Percentiles rank a stretch among this genome's conserved stretches.
Evolutionary conservation across 2,329 filamentous ascomycete species (phyloP).

Genomic region (Mycogone perniciosa): DNA sequence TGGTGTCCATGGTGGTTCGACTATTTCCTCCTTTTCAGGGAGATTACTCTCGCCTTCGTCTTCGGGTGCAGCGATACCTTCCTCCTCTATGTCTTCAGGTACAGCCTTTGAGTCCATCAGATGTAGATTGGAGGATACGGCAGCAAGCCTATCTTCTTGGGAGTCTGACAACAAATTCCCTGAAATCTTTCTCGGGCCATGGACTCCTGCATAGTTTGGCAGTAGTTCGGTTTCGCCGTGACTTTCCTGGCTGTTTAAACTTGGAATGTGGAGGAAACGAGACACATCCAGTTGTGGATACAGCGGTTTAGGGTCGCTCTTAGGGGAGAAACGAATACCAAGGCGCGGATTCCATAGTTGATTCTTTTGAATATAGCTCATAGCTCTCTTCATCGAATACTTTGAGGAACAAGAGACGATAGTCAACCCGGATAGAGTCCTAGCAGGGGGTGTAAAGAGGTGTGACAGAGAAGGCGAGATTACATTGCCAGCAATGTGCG

Average conservation of each 20-base stretch:
- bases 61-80: not conserved
- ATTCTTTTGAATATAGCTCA: slow-evolving; percentile 11
- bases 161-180: not conserved
- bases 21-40: not conserved
- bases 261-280: slow-evolving; percentile 20
- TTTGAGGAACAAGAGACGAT: not conserved
- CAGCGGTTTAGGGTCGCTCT: slow-evolving; percentile 13
- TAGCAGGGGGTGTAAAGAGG: not conserved
- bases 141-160: not conserved
- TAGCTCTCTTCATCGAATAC: slow-evolving; percentile 9
- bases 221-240: not conserved
- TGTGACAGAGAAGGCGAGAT: slow-evolving; percentile 19
- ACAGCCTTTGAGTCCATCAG: not conserved
- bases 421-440: not conserved
- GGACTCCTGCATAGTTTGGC: too few species aligned
- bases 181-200: not conserved
- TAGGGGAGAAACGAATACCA: slow-evolving; percentile 27
- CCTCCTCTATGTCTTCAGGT: not conserved
- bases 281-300: slow-evolving; percentile 23
- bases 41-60: not conserved
- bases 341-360: slow-evolving; percentile 25
- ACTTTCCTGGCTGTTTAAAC: not conserved
- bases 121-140: not conserved
- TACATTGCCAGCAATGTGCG: slow-evolving; percentile 24
- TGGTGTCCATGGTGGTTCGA: slow-evolving; percentile 21